Percentiles rank a stretch among this genome's conserved stretches.
phyloP scores from a whole-genome alignment of 805 yeast species.

The Metschnikowia peoriensis region DNA sequence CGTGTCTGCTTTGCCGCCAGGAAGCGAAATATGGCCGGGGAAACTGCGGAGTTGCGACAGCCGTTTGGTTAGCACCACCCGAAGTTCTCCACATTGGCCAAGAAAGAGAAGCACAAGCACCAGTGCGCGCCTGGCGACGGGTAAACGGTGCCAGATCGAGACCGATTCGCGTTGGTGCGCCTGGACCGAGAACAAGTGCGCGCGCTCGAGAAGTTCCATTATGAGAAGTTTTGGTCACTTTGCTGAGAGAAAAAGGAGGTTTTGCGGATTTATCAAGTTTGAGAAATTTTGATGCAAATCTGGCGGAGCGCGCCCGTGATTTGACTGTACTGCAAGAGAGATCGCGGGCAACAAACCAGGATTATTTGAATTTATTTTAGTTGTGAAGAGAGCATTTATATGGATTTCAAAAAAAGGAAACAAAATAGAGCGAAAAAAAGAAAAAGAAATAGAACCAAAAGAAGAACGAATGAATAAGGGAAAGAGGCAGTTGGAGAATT shows the following conservation, averaged over 20 bases:
- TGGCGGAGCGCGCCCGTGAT: background rate
- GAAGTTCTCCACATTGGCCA: slow-evolving; percentile 69
- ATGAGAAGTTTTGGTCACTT: too few species aligned
- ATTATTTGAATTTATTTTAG: too few species aligned
- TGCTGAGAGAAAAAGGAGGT: too few species aligned
- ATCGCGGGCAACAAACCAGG: too few species aligned
- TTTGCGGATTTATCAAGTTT: too few species aligned
- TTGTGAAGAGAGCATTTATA: too few species aligned
- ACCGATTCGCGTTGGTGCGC: slow-evolving; percentile 28
- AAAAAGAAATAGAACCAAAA: too few species aligned
- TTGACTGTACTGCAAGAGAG: too few species aligned
- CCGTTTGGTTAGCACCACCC: slow-evolving; percentile 78
- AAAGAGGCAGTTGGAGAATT: too few species aligned
- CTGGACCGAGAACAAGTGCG: slow-evolving; percentile 15
- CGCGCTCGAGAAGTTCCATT: slow-evolving; percentile 6
- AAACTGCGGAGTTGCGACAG: slow-evolving; percentile 67
- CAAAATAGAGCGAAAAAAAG: too few species aligned
- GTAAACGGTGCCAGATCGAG: slow-evolving; percentile 64
- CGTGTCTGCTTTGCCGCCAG: slow-evolving; percentile 89
- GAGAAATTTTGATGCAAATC: background rate
- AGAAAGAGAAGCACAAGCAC: slow-evolving; percentile 73
- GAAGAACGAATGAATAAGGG: too few species aligned
- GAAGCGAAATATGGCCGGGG: slow-evolving; percentile 88
- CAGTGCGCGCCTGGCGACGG: slow-evolving; percentile 68
- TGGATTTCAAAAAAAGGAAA: too few species aligned